Conservation (phyloP, 2,329 filamentous ascomycete species). For the Pseudocercospora crystallina region DNA sequence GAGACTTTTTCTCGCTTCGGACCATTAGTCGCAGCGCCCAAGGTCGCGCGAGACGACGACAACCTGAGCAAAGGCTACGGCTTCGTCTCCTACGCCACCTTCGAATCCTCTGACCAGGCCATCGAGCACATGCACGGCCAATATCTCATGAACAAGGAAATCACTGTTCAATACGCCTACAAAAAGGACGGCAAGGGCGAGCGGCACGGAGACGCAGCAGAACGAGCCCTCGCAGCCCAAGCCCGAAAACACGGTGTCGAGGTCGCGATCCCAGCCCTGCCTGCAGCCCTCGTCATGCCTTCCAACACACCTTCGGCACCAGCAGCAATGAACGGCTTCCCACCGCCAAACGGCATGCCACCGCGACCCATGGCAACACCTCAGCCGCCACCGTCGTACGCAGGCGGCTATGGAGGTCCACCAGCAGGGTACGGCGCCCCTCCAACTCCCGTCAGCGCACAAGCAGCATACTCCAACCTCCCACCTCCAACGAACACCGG, state of each 20-base stretch:
- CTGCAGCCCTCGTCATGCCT: constrained; percentile 66
- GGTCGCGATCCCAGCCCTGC: constrained; percentile 73
- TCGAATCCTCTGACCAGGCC: constrained; percentile 89
- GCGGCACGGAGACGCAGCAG: constrained; percentile 89
- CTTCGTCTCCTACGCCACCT: constrained; percentile 89
- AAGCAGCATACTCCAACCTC: constrained; percentile 2
- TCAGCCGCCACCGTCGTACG: constrained; percentile 22
- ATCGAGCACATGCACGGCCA: constrained; percentile 92
- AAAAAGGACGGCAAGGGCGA: constrained; percentile 99
- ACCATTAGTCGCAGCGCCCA: constrained; percentile 77
- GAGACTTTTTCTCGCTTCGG: constrained; percentile 95
- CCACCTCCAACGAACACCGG: constrained; percentile 18
- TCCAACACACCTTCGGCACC: constrained; percentile 42
- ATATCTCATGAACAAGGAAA: constrained; percentile 95
- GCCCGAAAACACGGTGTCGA: constrained; percentile 93
- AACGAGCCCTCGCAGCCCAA: constrained; percentile 85
- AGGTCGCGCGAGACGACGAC: constrained; percentile 86
- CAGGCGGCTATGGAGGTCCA: constrained; percentile 11
- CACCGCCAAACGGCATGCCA: constrained; percentile 39
- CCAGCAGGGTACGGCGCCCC: constrained; percentile 14
- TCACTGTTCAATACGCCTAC: constrained; percentile 96
- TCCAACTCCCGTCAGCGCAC: constrained; percentile 8
- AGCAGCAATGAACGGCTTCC: constrained; percentile 40
- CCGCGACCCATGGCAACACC: constrained; percentile 18
- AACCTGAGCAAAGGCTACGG: constrained; percentile 93